Evolutionary conservation across 1,284 basidiomycete species (phyloP).

Genomic region (Cutaneotrichosporon sp.): DNA sequence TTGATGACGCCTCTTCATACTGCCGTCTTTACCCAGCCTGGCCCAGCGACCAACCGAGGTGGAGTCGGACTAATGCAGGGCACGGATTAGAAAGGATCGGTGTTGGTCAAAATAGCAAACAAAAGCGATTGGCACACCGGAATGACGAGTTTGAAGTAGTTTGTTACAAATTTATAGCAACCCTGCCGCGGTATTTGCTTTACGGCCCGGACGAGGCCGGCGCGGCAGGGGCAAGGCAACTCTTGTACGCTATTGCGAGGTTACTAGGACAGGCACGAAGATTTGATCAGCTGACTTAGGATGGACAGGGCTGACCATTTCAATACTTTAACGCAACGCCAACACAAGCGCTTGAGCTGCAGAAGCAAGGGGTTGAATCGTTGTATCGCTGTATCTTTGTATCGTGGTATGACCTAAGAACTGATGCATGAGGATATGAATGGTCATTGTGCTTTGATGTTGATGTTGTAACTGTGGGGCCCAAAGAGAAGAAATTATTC

Average conservation of each 20-base stretch:
- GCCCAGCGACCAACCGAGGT: background rate
- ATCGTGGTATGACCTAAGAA: background rate
- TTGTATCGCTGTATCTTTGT: background rate
- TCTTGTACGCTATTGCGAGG: too few relatives aligned
- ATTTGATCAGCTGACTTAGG: too few relatives aligned
- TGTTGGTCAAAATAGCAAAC: background rate
- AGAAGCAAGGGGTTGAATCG: background rate
- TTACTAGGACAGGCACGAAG: too few relatives aligned
- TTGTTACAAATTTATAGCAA: background rate
- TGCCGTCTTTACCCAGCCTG: too few relatives aligned
- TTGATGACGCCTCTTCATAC: too few relatives aligned
- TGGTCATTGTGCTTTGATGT: background rate
- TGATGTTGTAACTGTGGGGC: background rate
- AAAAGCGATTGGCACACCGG: background rate
- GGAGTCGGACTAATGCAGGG: background rate
- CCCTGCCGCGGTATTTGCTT: background rate
- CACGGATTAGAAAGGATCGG: background rate
- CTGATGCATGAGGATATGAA: background rate
- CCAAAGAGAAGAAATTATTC: background rate
- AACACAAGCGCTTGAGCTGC: too few relatives aligned
- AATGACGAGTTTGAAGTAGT: background rate
- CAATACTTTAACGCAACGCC: too few relatives aligned
- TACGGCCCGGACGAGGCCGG: background rate
- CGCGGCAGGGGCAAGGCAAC: background rate
- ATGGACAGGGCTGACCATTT: too few relatives aligned